phyloP scores from a whole-genome alignment of 345 rosid species.

The Dovyalis caffra region DNA sequence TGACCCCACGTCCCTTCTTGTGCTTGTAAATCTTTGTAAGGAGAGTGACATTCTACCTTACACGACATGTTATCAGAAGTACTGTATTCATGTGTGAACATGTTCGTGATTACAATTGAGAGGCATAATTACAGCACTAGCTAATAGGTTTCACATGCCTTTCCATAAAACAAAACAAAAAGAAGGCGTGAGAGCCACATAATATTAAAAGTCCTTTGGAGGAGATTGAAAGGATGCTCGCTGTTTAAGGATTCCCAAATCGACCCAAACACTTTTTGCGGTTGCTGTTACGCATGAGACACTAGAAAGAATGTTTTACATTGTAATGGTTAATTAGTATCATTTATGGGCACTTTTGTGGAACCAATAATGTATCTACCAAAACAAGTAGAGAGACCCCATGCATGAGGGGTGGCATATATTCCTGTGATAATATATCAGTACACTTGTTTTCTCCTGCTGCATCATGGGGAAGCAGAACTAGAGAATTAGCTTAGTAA shows the following conservation, averaged over 20 bases:
- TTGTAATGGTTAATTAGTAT: no score
- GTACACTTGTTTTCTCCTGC: no score
- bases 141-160: conserved; percentile 4
- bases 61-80: background rate
- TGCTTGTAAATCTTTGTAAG: background rate
- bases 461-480: no score
- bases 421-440: background rate
- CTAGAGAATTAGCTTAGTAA: no score
- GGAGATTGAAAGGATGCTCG: background rate
- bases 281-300: conserved; percentile 7
- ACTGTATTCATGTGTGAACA: background rate
- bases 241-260: conserved; percentile 7
- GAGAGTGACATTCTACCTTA: background rate
- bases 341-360: no score
- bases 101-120: background rate
- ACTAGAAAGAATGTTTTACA: background rate
- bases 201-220: background rate
- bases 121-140: conserved; percentile 4
- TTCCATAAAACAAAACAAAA: background rate
- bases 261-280: background rate
- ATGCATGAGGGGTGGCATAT: background rate
- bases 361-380: no score
- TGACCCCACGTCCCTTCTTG: conserved; percentile 1
- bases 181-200: background rate
- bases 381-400: no score